These are phyloP conservation scores for Priceomyces fermenticarens DNA, from an alignment of 805 yeast species.

Conservation along the genomic window DNA sequence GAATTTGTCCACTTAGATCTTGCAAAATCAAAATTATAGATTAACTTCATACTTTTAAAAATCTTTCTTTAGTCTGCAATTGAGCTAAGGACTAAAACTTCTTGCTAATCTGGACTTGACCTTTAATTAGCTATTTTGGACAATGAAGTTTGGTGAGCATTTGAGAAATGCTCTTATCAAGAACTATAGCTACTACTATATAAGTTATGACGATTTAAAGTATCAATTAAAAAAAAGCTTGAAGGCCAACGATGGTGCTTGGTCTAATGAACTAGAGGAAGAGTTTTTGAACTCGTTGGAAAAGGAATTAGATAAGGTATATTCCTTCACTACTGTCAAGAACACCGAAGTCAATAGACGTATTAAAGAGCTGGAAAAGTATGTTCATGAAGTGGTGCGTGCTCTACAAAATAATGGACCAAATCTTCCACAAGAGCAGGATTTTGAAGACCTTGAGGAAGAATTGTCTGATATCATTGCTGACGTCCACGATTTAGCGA, in stretches of 20 bases:
- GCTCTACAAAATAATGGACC: slow-evolving; percentile 33
- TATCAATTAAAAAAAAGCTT: slow-evolving; percentile 71
- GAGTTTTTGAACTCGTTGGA: slow-evolving; percentile 74
- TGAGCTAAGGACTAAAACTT: no score
- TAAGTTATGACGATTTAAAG: slow-evolving; percentile 88
- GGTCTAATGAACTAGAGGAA: slow-evolving; percentile 82
- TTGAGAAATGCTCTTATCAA: slow-evolving; percentile 83
- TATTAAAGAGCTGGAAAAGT: slow-evolving; percentile 74
- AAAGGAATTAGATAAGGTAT: slow-evolving; percentile 86
- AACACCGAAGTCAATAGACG: slow-evolving; percentile 82
- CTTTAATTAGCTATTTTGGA: neutral
- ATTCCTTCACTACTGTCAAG: slow-evolving; percentile 85
- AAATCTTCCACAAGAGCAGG: slow-evolving; percentile 38
- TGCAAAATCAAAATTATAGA: no score
- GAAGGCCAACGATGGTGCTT: slow-evolving; percentile 50
- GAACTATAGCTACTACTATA: slow-evolving; percentile 87
- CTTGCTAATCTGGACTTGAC: no score
- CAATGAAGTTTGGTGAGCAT: slow-evolving; percentile 95
- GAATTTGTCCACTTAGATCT: no score
- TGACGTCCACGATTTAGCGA: slow-evolving; percentile 95
- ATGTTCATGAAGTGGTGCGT: slow-evolving; percentile 64
- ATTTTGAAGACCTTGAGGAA: slow-evolving; percentile 42
- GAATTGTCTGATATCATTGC: slow-evolving; percentile 76
- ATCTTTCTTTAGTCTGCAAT: no score
- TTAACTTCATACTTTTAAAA: no score